Base-by-base conservation (phyloP, 495 filamentous ascomycete genomes). In the Aspergillus nanangensis region DNA sequence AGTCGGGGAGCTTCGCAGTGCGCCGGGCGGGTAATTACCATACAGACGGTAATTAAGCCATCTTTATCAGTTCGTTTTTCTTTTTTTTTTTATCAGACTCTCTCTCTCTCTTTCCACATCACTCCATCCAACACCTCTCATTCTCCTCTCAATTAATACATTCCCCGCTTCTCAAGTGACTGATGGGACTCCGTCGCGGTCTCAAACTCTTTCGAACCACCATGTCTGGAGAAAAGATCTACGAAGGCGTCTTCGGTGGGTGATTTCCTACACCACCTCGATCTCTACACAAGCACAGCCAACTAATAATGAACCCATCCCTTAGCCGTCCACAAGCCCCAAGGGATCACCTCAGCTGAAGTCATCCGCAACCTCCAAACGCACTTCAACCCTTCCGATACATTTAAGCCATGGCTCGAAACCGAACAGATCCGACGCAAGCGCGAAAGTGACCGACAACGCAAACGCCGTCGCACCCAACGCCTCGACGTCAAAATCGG, bases 311-410 rank as follows among this genome's bases (percentile, higher is more conserved):
- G n/a, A n/a, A n/a, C 19, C 14, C 23, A 9, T 2, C n/a, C 3
- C 3, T 5, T 27, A 95, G 93, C 88, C 61, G 82, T 96, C 61
- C 89, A 98, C 72, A 98, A 98, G 69, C 93, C 93, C 36, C 67
- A 83, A 53, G 80, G 81, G 55, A 76, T 90, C 53, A 85, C 80
- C 66, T 96, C 92, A 21, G 90, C 90, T 47, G 84, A 93, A 63
- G 88, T 88, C 2, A 78, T 98, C 52, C 88, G 92, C 53, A 81
- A 87, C 51, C 78, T 93, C 33, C 88, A 96, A 64, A 61, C 63
- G 21, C 75, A 83, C 61, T 93, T 97, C 78, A 86, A 87, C 50
- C 78, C 79, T n/a, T 95, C 93, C 19, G 52, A 68, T 7, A 58
- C 83, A 44, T 97, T 97, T 67, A 69, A 71, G 9, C 84, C 89